Percentiles rank a stretch among this genome's conserved stretches.
These are phyloP conservation scores for Porphyra umbilicalis DNA, from an alignment of 31 red algal genomes.

Conservation along the genomic window DNA sequence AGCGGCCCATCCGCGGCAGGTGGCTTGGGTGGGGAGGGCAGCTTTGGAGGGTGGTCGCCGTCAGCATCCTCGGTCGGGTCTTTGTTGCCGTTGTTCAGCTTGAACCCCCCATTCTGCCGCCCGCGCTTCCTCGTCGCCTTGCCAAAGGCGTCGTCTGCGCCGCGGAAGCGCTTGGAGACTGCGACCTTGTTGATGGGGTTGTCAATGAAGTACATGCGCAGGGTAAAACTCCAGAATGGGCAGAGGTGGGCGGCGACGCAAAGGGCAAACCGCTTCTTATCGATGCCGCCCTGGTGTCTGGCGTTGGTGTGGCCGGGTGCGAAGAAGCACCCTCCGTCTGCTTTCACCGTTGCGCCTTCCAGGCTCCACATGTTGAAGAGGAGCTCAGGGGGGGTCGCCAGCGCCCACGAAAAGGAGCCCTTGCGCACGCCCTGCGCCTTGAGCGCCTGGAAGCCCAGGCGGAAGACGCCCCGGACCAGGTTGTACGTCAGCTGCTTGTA, in stretches of 20 bases:
- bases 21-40: not conserved
- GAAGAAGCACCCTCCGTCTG: not conserved
- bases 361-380: not conserved
- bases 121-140: not conserved
- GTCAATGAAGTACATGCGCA: not conserved
- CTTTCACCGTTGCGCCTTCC: not conserved
- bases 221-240: not conserved
- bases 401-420: not conserved
- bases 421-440: no score
- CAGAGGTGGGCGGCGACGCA: not conserved
- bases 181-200: not conserved
- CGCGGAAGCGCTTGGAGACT: not conserved
- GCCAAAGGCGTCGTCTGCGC: not conserved
- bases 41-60: not conserved
- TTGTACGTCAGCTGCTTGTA: no score
- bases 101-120: not conserved
- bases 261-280: not conserved
- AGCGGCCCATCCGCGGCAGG: no score
- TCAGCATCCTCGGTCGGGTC: not conserved
- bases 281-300: not conserved
- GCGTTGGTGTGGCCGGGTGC: not conserved
- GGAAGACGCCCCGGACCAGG: no score
- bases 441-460: not conserved
- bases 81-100: not conserved
- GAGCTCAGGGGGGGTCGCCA: not conserved